These are phyloP conservation scores for Paracamarosporium sp. DNA, from an alignment of 2,329 filamentous ascomycete genomes.

Conservation along the genomic window DNA sequence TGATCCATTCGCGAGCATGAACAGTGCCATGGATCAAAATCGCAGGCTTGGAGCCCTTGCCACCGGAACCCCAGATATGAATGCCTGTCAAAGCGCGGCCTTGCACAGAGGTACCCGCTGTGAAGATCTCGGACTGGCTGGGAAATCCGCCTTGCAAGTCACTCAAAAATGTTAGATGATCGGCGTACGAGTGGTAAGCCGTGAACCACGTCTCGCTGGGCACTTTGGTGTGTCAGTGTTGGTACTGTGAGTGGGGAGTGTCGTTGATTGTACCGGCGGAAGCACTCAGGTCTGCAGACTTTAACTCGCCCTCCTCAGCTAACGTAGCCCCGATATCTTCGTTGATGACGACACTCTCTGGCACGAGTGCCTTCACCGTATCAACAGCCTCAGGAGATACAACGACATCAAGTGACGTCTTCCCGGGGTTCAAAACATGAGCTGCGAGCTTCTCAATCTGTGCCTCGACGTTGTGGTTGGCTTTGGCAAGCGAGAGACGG, in stretches of 20 bases:
- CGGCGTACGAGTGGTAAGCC: slow-evolving; percentile 44
- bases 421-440: slow-evolving; percentile 42
- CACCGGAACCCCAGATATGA: slow-evolving; percentile 46
- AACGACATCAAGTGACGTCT: slow-evolving; percentile 41
- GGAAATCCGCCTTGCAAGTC: slow-evolving; percentile 43
- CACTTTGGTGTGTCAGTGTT: slow-evolving; percentile 22
- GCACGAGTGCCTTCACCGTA: slow-evolving; percentile 34
- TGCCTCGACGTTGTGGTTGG: slow-evolving; percentile 28
- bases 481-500: slow-evolving; percentile 30
- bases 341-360: slow-evolving; percentile 36
- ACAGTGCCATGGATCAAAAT: slow-evolving; percentile 44
- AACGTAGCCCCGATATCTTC: slow-evolving; percentile 44
- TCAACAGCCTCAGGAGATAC: slow-evolving; percentile 42
- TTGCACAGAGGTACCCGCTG: slow-evolving; percentile 39
- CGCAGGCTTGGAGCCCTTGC: slow-evolving; percentile 45
- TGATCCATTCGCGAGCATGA: slow-evolving; percentile 46
- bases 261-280: slow-evolving; percentile 32
- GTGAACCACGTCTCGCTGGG: slow-evolving; percentile 46
- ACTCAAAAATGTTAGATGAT: slow-evolving; percentile 40
- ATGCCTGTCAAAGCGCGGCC: slow-evolving; percentile 43
- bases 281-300: slow-evolving; percentile 35
- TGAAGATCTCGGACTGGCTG: slow-evolving; percentile 41
- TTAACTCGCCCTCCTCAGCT: slow-evolving; percentile 32
- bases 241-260: neutral
- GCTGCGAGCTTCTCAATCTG: slow-evolving; percentile 40